Base-by-base conservation (phyloP, 805 yeast species). In the Saccharomycopsis babjevae region DNA sequence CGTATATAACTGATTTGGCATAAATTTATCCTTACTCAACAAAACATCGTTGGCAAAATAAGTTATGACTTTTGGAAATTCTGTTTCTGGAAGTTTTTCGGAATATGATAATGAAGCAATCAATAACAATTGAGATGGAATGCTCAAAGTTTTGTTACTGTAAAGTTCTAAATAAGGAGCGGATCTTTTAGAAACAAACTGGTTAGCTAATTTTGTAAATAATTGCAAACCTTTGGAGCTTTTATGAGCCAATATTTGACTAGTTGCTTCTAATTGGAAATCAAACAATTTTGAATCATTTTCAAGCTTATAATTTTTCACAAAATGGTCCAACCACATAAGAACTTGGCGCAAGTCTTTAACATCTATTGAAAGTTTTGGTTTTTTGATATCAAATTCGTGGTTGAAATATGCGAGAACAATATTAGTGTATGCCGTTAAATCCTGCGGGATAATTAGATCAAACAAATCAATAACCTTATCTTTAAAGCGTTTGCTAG, bases 11-110 rank as follows among this genome's bases (percentile, higher is more conserved):
- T 83, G 83, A 16, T 74, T 74, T 43, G 78, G 66, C 18, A 83
- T 70, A 6, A 77, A 77, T 57, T 74, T 76, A 16, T 71, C 73
- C 65, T 83, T 83, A n/a, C 73, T 74, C 55, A 79, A 67, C n/a
- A 83, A 70, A 13, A 77, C 78, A 54, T 73, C 75, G 61, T 75
- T 78, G 13, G 70, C 73, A 64, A 74, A 71, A 58, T 64, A 70
- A 22, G 25, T 43, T 10, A 57, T 32, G 13, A 34, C 46, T 25
- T 58, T 52, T n/a, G 18, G 28, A 8, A 42, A 54, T 34, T 43
- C 43, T 10, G 52, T 20, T 20, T 56, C 56, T 2, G 54, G 32
- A 25, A 46, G 18, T 5, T 22, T 25, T 16, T 22, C 10, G 15
- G 34, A 7, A 13, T 39, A 20, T 11, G 60, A 28, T 36, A 62